Evolutionary conservation across 2,329 filamentous ascomycete genomes (phyloP).

Genomic region (Trichoderma simmonsii): DNA sequence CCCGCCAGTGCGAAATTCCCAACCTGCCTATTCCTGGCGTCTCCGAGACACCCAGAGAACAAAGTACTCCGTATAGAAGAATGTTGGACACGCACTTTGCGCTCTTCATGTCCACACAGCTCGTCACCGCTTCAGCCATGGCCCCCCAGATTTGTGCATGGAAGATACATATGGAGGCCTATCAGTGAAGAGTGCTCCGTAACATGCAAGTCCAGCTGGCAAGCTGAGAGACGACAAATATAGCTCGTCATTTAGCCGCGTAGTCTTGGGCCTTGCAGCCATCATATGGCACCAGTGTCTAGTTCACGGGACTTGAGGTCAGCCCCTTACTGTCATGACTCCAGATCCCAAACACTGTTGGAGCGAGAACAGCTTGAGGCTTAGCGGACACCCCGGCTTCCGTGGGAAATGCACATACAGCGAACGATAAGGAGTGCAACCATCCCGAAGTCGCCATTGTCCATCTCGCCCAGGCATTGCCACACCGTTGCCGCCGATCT

Average conservation of each 20-base stretch:
- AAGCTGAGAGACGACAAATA: neutral
- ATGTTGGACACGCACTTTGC: neutral
- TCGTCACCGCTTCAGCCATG: constrained; percentile 12
- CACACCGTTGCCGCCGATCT: constrained; percentile 15
- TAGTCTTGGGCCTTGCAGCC: constrained; percentile 2
- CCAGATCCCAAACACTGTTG: neutral
- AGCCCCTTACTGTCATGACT: neutral
- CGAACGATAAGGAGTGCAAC: neutral
- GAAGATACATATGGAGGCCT: neutral
- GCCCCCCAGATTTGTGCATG: neutral
- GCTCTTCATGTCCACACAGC: neutral
- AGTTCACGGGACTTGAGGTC: neutral
- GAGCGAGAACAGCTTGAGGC: neutral
- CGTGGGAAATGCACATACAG: neutral
- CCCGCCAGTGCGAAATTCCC: constrained; percentile 3
- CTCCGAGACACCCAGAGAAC: constrained; percentile 7
- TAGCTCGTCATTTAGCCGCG: neutral
- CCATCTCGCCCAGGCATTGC: neutral
- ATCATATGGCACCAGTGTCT: constrained; percentile 1
- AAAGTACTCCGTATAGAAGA: constrained; percentile 1
- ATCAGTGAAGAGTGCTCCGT: neutral
- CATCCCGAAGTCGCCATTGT: neutral
- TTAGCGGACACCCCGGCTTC: constrained; percentile 9
- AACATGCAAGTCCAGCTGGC: constrained; percentile 14
- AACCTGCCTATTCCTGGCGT: constrained; percentile 19